These are phyloP conservation scores for Chalciporus sphaerocephalus DNA, from an alignment of 768 basidiomycete genomes.

Conservation along the genomic window DNA sequence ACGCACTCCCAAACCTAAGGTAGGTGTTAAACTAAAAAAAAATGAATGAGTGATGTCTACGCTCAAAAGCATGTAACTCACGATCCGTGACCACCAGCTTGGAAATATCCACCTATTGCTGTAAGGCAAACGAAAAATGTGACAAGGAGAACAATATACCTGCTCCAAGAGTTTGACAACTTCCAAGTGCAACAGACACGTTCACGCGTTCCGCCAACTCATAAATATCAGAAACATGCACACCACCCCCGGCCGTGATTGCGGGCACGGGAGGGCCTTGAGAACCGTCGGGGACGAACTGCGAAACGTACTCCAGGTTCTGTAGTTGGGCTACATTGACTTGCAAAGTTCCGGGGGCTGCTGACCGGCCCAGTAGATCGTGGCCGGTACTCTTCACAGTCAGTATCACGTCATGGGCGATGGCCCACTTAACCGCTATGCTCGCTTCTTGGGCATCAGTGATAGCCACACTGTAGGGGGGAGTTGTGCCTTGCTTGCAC, in stretches of 20 bases:
- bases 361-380: too few species aligned
- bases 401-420: conserved; percentile 1
- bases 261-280: too few species aligned
- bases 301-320: too few species aligned
- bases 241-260: too few species aligned
- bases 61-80: neutral
- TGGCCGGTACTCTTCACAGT: conserved; percentile 6
- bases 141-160: neutral
- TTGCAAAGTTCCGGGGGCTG: too few species aligned
- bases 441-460: conserved; percentile 4
- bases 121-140: neutral
- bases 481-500: conserved; percentile 3
- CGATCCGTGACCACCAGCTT: conserved; percentile 44
- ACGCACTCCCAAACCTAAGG: too few species aligned
- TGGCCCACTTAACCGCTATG: conserved; percentile 1
- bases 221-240: conserved; percentile 1
- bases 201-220: conserved; percentile 6
- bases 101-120: conserved; percentile 41
- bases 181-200: conserved; percentile 16
- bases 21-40: too few species aligned
- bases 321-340: too few species aligned
- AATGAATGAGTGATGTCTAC: too few species aligned
- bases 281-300: too few species aligned
- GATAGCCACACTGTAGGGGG: conserved; percentile 5
- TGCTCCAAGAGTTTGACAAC: conserved; percentile 20